phyloP scores from a whole-genome alignment of 306 rosid species.

The Ormosia semicastrata region DNA sequence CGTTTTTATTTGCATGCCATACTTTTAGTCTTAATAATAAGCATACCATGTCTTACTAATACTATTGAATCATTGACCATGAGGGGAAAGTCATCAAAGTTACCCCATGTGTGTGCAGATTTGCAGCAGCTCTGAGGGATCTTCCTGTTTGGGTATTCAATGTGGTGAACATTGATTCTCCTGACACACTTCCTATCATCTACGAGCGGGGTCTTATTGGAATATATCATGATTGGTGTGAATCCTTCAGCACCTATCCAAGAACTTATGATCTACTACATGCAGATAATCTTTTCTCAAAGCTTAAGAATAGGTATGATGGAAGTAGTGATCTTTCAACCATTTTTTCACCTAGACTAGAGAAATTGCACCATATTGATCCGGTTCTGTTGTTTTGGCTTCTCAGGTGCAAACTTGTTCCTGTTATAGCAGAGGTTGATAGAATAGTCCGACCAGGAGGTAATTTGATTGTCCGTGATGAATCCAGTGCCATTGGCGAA shows the following conservation, averaged over 20 bases:
- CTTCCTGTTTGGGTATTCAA: conserved; percentile 74
- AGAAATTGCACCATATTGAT: not conserved
- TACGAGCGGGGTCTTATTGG: conserved; percentile 82
- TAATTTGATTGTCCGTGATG: conserved; percentile 67
- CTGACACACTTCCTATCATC: conserved; percentile 80
- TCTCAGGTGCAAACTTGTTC: conserved; percentile 69
- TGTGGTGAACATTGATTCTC: conserved; percentile 71
- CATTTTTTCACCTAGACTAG: not conserved
- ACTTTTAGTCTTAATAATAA: not conserved
- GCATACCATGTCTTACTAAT: not conserved
- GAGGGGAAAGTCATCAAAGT: not conserved
- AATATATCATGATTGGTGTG: conserved; percentile 90
- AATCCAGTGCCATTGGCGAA: conserved; percentile 50
- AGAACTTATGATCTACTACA: conserved; percentile 80
- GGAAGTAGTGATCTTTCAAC: not conserved
- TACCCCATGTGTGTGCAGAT: conserved; percentile 39
- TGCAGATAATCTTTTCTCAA: conserved; percentile 80
- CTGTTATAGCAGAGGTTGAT: conserved; percentile 71
- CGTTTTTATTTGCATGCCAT: not conserved
- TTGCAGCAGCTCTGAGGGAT: conserved; percentile 75
- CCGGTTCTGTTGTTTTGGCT: not conserved
- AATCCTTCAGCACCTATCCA: conserved; percentile 87
- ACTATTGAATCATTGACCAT: not conserved
- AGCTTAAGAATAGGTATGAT: conserved; percentile 57
- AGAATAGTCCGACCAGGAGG: conserved; percentile 81